A percentile compares a stretch with the other conserved stretches of the same genome.
Evolutionary conservation across 257 asterid genomes (phyloP).

Genomic region (Przewalskia tangutica): DNA sequence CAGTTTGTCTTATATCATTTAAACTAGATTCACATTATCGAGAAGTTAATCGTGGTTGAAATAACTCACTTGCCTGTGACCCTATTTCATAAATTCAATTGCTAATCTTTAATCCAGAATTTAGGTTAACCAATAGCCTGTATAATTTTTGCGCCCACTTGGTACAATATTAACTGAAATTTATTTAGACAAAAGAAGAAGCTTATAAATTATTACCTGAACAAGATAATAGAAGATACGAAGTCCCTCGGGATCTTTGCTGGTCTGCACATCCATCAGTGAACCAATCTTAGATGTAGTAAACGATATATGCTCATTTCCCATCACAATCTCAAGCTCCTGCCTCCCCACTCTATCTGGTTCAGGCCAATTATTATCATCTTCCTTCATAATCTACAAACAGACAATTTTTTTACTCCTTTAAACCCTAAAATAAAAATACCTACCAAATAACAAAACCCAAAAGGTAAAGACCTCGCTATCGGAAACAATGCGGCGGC

Average conservation of each 20-base stretch:
- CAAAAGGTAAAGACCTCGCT: slow-evolving; percentile 41
- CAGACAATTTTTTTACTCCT: neutral
- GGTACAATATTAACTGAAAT: neutral
- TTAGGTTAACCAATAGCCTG: neutral
- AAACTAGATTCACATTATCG: neutral
- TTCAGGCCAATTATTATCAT: slow-evolving; percentile 91
- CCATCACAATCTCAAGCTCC: slow-evolving; percentile 97
- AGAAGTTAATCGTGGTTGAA: neutral
- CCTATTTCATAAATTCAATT: neutral
- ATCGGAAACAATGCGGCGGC: slow-evolving; percentile 76
- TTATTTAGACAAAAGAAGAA: neutral
- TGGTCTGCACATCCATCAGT: slow-evolving; percentile 84
- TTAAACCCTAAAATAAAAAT: neutral
- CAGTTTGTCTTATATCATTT: neutral
- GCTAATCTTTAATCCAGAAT: neutral
- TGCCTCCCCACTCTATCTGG: slow-evolving; percentile 96
- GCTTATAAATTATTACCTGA: slow-evolving; percentile 38
- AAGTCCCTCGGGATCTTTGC: slow-evolving; percentile 89
- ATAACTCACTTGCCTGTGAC: neutral
- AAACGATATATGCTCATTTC: slow-evolving; percentile 87
- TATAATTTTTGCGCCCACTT: neutral
- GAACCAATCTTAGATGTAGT: slow-evolving; percentile 95
- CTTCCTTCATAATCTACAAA: slow-evolving; percentile 87
- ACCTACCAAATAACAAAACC: neutral
- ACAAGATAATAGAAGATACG: slow-evolving; percentile 88